These are phyloP conservation scores for Podila horticola DNA, from an alignment of 192 early-diverging fungal genomes.

Conservation along the genomic window DNA sequence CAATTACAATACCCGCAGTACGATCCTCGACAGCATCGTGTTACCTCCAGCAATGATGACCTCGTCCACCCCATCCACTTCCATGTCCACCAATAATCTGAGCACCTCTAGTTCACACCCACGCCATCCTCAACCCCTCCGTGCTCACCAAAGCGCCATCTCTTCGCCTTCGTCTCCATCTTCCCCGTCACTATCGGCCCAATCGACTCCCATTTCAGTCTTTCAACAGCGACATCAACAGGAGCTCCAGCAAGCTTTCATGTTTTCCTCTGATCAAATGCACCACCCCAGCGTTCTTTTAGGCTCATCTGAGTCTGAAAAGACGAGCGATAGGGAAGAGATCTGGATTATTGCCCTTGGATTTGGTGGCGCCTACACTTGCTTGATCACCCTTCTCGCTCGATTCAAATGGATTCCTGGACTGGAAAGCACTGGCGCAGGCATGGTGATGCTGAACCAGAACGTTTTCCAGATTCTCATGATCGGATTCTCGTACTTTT, in stretches of 20 bases:
- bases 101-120: constrained; percentile 27
- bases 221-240: constrained; percentile 17
- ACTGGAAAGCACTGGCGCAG: constrained; percentile 36
- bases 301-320: constrained; percentile 32
- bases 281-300: constrained; percentile 41
- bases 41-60: constrained; percentile 23
- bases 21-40: constrained; percentile 28
- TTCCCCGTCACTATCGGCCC: constrained; percentile 36
- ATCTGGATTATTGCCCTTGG: constrained; percentile 48
- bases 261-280: constrained; percentile 41
- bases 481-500: constrained; percentile 45
- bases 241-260: constrained; percentile 34
- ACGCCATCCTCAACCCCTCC: neutral
- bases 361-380: constrained; percentile 30
- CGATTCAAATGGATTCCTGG: constrained; percentile 39
- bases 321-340: constrained; percentile 50
- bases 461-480: constrained; percentile 49
- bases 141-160: constrained; percentile 7
- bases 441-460: constrained; percentile 51
- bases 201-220: constrained; percentile 9
- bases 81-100: constrained; percentile 36
- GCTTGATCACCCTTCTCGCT: constrained; percentile 25
- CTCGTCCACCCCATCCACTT: constrained; percentile 15
- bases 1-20: neutral
- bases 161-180: constrained; percentile 44